A percentile compares a stretch with the other conserved stretches of the same genome.
Evolutionary conservation across 2,329 filamentous ascomycete species (phyloP).

Genomic region (Graphium sp.): DNA sequence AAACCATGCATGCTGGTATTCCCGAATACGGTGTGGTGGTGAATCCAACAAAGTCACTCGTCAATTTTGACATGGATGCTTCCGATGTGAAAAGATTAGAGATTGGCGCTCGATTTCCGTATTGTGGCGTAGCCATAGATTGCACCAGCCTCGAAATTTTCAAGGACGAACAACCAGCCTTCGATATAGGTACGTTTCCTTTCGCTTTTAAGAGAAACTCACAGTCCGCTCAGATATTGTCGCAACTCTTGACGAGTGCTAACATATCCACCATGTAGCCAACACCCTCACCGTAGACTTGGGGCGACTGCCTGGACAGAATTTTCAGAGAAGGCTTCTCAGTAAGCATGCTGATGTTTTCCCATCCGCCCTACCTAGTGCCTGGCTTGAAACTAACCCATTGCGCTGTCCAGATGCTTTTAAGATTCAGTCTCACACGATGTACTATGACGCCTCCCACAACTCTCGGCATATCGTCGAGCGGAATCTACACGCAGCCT

Average conservation of each 20-base stretch:
- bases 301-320: constrained; percentile 53
- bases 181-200: no score
- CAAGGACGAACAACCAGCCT: no score
- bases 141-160: constrained; percentile 47
- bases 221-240: no score
- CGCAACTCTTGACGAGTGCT: no score
- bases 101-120: constrained; percentile 61
- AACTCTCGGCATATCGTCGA: constrained; percentile 57
- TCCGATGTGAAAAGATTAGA: no score
- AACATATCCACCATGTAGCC: no score
- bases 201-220: no score
- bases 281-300: constrained; percentile 69
- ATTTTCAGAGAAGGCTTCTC: constrained; percentile 66
- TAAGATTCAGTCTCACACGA: constrained; percentile 69
- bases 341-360: constrained; percentile 23
- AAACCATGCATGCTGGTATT: constrained; percentile 64
- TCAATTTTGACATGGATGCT: constrained; percentile 62
- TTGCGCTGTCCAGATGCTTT: constrained; percentile 35
- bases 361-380: constrained; percentile 1
- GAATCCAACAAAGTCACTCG: constrained; percentile 61
- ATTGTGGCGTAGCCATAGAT: constrained; percentile 71
- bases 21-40: constrained; percentile 67
- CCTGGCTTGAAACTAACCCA: background rate
- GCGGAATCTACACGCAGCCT: constrained; percentile 57
- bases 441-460: constrained; percentile 68